phyloP scores from a whole-genome alignment of 1,139 yeast genomes.

The Suhomyces bolitotheri region DNA sequence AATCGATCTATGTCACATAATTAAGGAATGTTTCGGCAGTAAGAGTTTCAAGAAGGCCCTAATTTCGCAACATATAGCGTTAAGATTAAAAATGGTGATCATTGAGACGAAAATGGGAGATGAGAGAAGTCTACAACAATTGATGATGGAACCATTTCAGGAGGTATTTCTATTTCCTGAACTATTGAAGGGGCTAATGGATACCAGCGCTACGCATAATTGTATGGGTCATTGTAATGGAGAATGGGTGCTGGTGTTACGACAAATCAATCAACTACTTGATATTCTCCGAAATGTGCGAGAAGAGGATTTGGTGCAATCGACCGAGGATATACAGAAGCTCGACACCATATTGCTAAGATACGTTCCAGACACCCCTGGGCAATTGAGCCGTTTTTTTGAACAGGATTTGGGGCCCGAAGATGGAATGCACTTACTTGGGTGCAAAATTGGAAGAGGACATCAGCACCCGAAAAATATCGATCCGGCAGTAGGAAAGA shows the following conservation, averaged over 20 bases:
- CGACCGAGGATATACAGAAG: background rate
- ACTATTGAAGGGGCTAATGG: slow-evolving; percentile 7
- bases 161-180: slow-evolving; percentile 9
- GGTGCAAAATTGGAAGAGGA: slow-evolving; percentile 5
- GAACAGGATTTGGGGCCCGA: slow-evolving; percentile 1
- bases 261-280: slow-evolving; percentile 2
- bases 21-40: no score
- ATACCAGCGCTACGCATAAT: slow-evolving; percentile 1
- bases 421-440: slow-evolving; percentile 5
- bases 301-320: background rate
- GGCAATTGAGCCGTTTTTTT: background rate
- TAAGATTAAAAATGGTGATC: slow-evolving; percentile 1
- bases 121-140: background rate
- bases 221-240: background rate
- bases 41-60: no score
- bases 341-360: no score
- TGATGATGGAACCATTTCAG: slow-evolving; percentile 10
- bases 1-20: no score
- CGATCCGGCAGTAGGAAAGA: no score
- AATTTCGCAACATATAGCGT: no score
- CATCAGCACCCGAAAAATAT: no score
- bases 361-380: background rate
- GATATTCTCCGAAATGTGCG: background rate
- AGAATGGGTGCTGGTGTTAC: slow-evolving; percentile 1
- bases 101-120: background rate